Conservation (phyloP, 331 rosid species). For the Dryas integrifolia region DNA sequence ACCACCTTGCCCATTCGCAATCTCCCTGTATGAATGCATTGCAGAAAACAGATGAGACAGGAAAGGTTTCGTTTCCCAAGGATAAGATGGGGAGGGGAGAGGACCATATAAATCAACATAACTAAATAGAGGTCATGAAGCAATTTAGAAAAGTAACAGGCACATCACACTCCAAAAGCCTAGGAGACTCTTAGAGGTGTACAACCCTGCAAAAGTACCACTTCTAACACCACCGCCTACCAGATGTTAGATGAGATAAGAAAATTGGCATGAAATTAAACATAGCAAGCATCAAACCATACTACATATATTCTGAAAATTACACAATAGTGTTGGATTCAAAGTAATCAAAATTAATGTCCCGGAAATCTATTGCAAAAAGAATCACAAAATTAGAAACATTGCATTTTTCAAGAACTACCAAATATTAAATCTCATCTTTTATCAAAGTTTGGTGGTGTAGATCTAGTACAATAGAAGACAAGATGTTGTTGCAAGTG, state of each 20-base stretch:
- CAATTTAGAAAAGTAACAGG: neutral
- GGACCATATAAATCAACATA: neutral
- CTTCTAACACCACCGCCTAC: neutral
- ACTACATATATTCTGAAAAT: neutral
- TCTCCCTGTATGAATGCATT: constrained; percentile 60
- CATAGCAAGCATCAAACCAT: neutral
- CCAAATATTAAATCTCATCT: neutral
- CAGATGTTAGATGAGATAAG: neutral
- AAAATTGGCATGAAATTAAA: neutral
- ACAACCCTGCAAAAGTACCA: neutral
- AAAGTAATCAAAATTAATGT: too few relatives aligned
- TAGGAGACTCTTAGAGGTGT: neutral
- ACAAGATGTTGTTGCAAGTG: too few relatives aligned
- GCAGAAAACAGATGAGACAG: constrained; percentile 29
- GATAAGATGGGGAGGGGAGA: neutral
- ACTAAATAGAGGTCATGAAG: neutral
- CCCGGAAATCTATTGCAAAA: too few relatives aligned
- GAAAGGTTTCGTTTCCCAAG: neutral
- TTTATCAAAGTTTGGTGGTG: neutral
- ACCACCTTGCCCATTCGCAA: constrained; percentile 93
- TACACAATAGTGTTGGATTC: neutral
- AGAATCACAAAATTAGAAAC: too few relatives aligned
- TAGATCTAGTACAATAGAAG: neutral
- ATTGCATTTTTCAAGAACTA: too few relatives aligned
- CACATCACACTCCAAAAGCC: neutral